Evolutionary conservation across 1,284 basidiomycete genomes (phyloP), one percentile per base, ranked within the genome.

Genomic region (Ustilago nuda): DNA sequence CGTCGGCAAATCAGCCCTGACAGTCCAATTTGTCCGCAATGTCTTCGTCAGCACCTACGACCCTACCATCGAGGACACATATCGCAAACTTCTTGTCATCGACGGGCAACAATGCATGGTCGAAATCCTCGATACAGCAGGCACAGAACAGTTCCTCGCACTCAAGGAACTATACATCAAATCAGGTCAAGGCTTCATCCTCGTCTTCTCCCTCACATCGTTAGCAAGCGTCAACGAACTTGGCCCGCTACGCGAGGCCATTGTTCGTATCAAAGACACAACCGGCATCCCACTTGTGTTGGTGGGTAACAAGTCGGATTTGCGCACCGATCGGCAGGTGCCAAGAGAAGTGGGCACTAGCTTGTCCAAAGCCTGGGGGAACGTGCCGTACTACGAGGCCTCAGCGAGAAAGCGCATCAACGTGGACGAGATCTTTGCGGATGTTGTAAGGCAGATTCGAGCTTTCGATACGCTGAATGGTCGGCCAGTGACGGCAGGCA

Each of bases 31-130:
- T 54, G 81, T 84, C 2, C 67, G 77, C 50, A 80, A 80, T 53
- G 70, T 79, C 33, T 84, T 84, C 46, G 80, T 84, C 51, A 73
- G 65, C 61, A 82, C 78, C 19, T 84, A 84, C 56, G 81, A 84
- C 58, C 82, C 82, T 9, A 84, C 82, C 43, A 84, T 84, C 63
- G 82, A 84, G 58, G 82, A 84, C 59, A 80, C 82, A 11, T 84
- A 82, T 27, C 68, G 78, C 52, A 84, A 84, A 50, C 59, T 74
- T 9, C 65, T 82, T 48, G 70, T 64, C 55, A 82, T 84, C 35
- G 82, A 84, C 51, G 81, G 76, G 2, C 73, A 80, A 19, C 68
- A 80, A 36, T 82, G 78, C 41, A 58, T 82, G 43, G 78, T 84
- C 30, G 82, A 84, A 46, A 80, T 84, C 46, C 63, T 84, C 43